phyloP scores from a whole-genome alignment of 306 rosid genomes.

The Trichosanthes truncata region DNA sequence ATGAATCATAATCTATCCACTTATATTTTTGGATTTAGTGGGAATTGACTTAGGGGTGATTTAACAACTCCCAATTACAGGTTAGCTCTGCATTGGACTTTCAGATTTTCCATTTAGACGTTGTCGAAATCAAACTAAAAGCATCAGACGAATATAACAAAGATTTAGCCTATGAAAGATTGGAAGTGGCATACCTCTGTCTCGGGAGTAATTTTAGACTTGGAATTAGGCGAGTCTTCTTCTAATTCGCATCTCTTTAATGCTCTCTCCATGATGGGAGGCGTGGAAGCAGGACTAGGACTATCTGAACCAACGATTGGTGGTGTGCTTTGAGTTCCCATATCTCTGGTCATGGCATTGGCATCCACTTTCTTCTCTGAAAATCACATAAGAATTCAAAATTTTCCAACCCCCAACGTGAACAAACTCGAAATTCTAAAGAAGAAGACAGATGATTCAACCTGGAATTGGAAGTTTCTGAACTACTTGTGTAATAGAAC shows the following conservation, averaged over 20 bases:
- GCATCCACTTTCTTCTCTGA: conserved; percentile 49
- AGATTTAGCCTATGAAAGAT: background rate
- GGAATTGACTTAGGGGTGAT: background rate
- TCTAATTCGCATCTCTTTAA: conserved; percentile 26
- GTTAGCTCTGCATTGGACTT: background rate
- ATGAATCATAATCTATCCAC: background rate
- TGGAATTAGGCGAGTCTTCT: conserved; percentile 43
- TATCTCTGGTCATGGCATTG: conserved; percentile 57
- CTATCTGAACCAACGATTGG: conserved; percentile 45
- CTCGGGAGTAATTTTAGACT: conserved; percentile 27
- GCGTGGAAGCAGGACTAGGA: conserved; percentile 51
- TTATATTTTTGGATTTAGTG: background rate
- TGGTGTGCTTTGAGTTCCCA: conserved; percentile 77
- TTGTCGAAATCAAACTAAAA: background rate
- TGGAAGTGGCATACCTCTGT: conserved; percentile 36
- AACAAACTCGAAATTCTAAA: background rate
- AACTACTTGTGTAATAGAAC: conserved; percentile 30
- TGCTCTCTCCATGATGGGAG: conserved; percentile 46
- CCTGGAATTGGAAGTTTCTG: conserved; percentile 55
- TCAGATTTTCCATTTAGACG: background rate
- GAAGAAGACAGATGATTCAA: conserved; percentile 13
- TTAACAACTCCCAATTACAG: background rate
- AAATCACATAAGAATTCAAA: background rate
- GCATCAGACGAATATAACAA: background rate
- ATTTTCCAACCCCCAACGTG: background rate